Evolutionary conservation across 2,329 filamentous ascomycete genomes (phyloP).

Genomic region (Alternaria conjuncta): DNA sequence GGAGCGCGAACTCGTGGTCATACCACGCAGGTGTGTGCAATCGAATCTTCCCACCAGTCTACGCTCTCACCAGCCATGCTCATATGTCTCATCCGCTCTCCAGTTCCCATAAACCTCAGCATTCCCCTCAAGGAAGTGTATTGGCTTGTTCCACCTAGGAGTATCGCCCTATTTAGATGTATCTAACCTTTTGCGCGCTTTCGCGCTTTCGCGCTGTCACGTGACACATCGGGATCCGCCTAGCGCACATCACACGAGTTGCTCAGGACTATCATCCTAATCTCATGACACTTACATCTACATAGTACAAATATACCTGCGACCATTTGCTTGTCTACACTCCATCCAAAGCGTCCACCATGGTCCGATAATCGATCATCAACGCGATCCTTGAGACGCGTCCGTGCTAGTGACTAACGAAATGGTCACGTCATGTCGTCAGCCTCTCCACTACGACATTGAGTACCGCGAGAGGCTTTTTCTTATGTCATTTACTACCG

Average conservation of each 20-base stretch:
- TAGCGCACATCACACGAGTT: neutral
- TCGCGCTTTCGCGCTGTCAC: neutral
- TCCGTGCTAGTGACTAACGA: conserved; percentile 2
- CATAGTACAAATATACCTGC: neutral
- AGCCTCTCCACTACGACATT: neutral
- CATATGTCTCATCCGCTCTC: neutral
- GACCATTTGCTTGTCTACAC: neutral
- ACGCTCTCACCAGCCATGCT: neutral
- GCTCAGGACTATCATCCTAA: neutral
- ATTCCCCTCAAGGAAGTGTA: neutral
- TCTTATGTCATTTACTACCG: neutral
- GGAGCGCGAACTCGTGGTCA: neutral
- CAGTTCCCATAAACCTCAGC: neutral
- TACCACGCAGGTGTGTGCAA: neutral
- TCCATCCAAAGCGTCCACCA: neutral
- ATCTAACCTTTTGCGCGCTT: neutral
- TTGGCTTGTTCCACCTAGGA: neutral
- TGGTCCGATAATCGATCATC: neutral
- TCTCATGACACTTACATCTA: neutral
- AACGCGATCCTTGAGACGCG: neutral
- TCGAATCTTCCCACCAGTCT: neutral
- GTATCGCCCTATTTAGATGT: neutral
- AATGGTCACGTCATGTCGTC: conserved; percentile 1
- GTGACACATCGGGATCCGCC: neutral
- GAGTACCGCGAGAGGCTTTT: neutral